Evolutionary conservation across 306 rosid species (phyloP).

Genomic region (Cicer arietinum): DNA sequence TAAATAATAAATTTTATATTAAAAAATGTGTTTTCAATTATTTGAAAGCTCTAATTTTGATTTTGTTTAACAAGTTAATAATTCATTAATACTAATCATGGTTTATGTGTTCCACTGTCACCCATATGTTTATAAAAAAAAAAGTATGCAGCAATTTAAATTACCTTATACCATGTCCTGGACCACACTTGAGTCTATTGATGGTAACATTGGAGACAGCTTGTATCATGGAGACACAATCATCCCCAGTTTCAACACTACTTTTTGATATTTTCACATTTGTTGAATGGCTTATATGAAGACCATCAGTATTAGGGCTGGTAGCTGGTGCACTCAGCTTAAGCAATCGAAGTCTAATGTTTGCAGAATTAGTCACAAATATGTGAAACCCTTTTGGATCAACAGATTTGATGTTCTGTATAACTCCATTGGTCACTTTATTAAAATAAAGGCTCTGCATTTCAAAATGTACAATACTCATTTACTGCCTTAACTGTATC

Average conservation of each 20-base stretch:
- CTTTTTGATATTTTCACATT: constrained; percentile 38
- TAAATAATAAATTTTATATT: too few relatives aligned
- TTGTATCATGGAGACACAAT: constrained; percentile 54
- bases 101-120: too few relatives aligned
- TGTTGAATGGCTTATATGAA: constrained; percentile 48
- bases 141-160: background rate
- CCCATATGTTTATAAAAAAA: background rate
- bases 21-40: too few relatives aligned
- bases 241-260: constrained; percentile 50
- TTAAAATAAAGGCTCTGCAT: constrained; percentile 49
- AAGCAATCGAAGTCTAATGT: constrained; percentile 46
- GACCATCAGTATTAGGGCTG: constrained; percentile 60
- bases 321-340: constrained; percentile 37
- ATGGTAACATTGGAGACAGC: constrained; percentile 38
- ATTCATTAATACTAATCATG: too few relatives aligned
- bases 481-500: background rate
- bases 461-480: constrained; percentile 5
- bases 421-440: constrained; percentile 37
- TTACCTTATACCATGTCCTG: constrained; percentile 62
- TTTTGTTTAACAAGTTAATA: too few relatives aligned
- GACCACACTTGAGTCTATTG: constrained; percentile 44
- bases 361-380: constrained; percentile 45
- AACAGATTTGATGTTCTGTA: constrained; percentile 48
- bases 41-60: too few relatives aligned
- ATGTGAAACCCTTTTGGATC: constrained; percentile 56